Evolutionary conservation across 1,139 yeast species (phyloP).

Genomic region (Saccharomyces uvarum): DNA sequence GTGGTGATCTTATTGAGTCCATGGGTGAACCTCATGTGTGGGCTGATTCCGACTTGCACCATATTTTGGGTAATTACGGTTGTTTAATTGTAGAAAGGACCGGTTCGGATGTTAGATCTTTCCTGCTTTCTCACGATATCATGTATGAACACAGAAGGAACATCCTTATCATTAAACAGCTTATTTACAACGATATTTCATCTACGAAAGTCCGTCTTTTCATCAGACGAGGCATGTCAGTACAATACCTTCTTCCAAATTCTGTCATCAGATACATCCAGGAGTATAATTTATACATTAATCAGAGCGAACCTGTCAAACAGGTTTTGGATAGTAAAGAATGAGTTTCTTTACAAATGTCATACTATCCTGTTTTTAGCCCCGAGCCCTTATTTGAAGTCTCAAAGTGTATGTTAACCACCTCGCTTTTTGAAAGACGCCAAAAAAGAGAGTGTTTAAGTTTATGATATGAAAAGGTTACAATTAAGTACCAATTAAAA

Average conservation of each 20-base stretch:
- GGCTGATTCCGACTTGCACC: constrained; percentile 94
- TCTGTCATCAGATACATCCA: constrained; percentile 90
- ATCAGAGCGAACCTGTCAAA: constrained; percentile 88
- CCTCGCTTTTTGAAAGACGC: not conserved
- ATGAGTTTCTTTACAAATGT: constrained; percentile 4
- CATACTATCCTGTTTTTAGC: not conserved
- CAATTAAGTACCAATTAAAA: not conserved
- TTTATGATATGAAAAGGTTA: not conserved
- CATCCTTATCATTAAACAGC: constrained; percentile 86
- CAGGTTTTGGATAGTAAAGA: constrained; percentile 58
- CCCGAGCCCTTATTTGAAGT: too few relatives aligned
- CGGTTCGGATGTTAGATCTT: constrained; percentile 89
- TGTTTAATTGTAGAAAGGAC: constrained; percentile 94
- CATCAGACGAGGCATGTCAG: constrained; percentile 91
- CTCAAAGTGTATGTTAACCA: not conserved
- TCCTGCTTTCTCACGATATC: constrained; percentile 84
- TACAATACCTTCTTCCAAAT: constrained; percentile 87
- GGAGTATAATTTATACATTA: constrained; percentile 76
- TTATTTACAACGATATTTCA: constrained; percentile 90
- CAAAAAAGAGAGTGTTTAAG: not conserved
- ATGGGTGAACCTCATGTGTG: constrained; percentile 99
- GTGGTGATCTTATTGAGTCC: constrained; percentile 93
- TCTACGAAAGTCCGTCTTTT: constrained; percentile 90
- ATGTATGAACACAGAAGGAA: constrained; percentile 94
- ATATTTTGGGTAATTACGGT: constrained; percentile 89